Evolutionary conservation across 441 rosid species (phyloP), one percentile per base, ranked within the genome.

Genomic region (Mallotus japonicus): DNA sequence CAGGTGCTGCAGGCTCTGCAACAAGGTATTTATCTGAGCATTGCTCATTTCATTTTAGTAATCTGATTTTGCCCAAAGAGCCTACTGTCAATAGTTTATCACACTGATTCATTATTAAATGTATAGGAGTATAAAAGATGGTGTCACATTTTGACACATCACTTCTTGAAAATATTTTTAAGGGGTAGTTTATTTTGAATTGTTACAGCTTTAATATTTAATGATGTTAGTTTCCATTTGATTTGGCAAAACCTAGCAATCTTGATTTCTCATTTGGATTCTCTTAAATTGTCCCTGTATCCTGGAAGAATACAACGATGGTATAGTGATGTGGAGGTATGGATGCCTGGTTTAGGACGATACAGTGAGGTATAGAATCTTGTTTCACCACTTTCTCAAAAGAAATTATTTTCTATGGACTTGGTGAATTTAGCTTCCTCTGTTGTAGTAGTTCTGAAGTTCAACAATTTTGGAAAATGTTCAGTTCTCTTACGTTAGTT

Each of bases 1-100:
- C 99, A 0, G 99, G 97, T 78, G 99, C 97, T 54, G 97, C 99
- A 17, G 99, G 97, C n/a, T 49, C n/a, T n/a, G n/a, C n/a, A n/a
- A n/a, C n/a, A n/a, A n/a, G n/a, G n/a, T 92, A 83, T 80, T 19
- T 75, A 12, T 71, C 56, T 55, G 37, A 19, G 65, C 67, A 65
- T 49, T 61, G 44, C 28, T 44, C 59, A 58, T 65, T 28, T 70
- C 22, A 22, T 44, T 15, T 4, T 20, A 24, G 28, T 9, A 40
- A 13, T 62, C 22, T 62, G 12, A 47, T 50, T 17, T 24, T 0
- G 5, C 37, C 14, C 12, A 22, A 47, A 10, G 12, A 34, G 28
- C 42, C 40, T 70, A 19, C 16, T 32, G 37, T 32, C 37, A 32
- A 32, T n/a, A 34, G 37, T 34, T 5, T 34, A 34, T 34, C 37